A percentile compares a stretch with the other conserved stretches of the same genome.
These are phyloP conservation scores for Combretum micranthum DNA, from an alignment of 345 rosid species.

Conservation along the genomic window DNA sequence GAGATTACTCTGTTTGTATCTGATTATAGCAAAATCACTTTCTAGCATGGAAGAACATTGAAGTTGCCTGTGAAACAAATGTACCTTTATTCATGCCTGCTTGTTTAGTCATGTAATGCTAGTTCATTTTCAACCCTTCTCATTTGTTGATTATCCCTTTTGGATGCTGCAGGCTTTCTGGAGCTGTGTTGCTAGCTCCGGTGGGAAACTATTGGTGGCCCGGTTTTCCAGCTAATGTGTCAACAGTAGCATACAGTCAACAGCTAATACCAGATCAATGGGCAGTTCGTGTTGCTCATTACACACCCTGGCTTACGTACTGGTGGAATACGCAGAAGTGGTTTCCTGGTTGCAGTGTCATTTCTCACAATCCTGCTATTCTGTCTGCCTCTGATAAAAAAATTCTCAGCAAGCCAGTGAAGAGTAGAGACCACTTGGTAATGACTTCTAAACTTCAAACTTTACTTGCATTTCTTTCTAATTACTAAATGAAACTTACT, in stretches of 20 bases:
- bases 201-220: slow-evolving; percentile 57
- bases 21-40: no score
- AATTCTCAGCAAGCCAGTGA: not conserved
- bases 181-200: slow-evolving; percentile 40
- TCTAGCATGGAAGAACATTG: no score
- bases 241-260: slow-evolving; percentile 24
- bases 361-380: not conserved
- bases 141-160: no score
- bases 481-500: no score
- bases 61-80: no score
- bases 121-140: no score
- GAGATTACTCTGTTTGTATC: no score
- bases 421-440: not conserved
- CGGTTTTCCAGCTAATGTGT: slow-evolving; percentile 32
- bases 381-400: slow-evolving; percentile 11
- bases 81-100: no score
- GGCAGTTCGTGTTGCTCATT: slow-evolving; percentile 17
- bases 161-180: slow-evolving; percentile 35
- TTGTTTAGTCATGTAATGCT: no score
- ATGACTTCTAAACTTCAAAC: not conserved
- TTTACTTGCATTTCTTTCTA: not conserved
- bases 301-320: slow-evolving; percentile 17
- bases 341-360: slow-evolving; percentile 9
- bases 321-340: slow-evolving; percentile 23
- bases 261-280: slow-evolving; percentile 12